phyloP scores from a whole-genome alignment of 2,329 filamentous ascomycete species.

The Rutstroemia sp. region DNA sequence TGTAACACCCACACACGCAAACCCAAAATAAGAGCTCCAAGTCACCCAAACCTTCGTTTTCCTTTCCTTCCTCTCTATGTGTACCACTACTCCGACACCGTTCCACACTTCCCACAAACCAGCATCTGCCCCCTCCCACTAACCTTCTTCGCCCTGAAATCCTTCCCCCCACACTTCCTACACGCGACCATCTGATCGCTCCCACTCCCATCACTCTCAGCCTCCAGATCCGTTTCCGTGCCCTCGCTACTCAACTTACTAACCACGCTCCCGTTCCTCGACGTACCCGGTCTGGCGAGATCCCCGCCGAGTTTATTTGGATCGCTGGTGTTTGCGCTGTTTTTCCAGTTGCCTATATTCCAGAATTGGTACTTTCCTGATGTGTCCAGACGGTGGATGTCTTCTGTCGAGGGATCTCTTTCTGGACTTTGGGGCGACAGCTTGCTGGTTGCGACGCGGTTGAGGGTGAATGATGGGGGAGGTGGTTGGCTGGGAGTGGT shows the following conservation, averaged over 20 bases:
- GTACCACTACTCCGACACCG: slow-evolving; percentile 15
- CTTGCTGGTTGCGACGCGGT: background rate
- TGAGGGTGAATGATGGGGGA: slow-evolving; percentile 5
- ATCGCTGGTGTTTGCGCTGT: slow-evolving; percentile 12
- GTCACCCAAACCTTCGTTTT: no score
- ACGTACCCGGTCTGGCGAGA: slow-evolving; percentile 12
- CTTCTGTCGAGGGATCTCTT: slow-evolving; percentile 9
- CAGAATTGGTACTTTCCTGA: slow-evolving; percentile 45
- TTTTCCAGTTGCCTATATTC: slow-evolving; percentile 47
- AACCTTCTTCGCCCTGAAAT: slow-evolving; percentile 54
- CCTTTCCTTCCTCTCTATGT: no score
- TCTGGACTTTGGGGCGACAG: background rate
- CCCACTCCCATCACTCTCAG: slow-evolving; percentile 36
- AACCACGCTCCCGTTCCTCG: slow-evolving; percentile 25
- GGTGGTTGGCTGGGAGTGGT: slow-evolving; percentile 4
- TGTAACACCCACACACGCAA: no score
- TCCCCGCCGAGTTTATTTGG: slow-evolving; percentile 16
- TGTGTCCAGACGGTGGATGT: slow-evolving; percentile 32
- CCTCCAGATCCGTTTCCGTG: slow-evolving; percentile 22
- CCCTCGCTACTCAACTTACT: slow-evolving; percentile 52
- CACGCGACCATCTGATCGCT: slow-evolving; percentile 42
- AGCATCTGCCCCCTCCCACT: slow-evolving; percentile 46
- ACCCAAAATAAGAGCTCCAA: no score
- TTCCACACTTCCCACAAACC: slow-evolving; percentile 52
- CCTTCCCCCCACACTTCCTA: slow-evolving; percentile 49